Base-by-base conservation (phyloP, 2,329 filamentous ascomycete species). In the Xylaria sp. region DNA sequence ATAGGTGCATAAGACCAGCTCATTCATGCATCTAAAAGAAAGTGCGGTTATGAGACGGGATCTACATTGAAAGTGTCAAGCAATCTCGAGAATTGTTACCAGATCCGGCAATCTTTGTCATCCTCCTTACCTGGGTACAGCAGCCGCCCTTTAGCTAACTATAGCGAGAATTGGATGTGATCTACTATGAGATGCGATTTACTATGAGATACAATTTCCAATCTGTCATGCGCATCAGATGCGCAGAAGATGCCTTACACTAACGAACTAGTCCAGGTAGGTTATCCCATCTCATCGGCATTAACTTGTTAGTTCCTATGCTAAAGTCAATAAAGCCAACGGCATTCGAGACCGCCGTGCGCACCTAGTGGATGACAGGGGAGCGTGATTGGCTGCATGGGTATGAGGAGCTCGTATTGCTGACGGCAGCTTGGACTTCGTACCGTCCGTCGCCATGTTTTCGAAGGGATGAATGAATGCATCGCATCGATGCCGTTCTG, bases 321-420 rank as follows among this genome's bases (percentile, higher is more conserved):
- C 34, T 39, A 10, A 41, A 18, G 18, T 20, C n/a, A 13, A 39
- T 20, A 4, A 30, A 41, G 3, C 58, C 18, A 30, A 36, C n/a
- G n/a, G 8, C 10, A 13, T 5, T 18, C 4, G 13, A 39, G 45
- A 25, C 50, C 32, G 15, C 30, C 41, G 43, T 41, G 28, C 9
- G 50, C 32, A 48, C 23, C 41, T 36, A 34, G 9, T 28, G 36
- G 15, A 15, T 25, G 50, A 57, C 60, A 63, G 56, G 65, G 65
- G 65, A 34, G 48, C 1, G 8, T 60, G 55, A 64, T 67, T 67
- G 60, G 65, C 3, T 46, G 28, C 23, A 25, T 50, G 55, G 48
- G 43, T 30, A 30, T 4, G 32, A 61, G 39, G 39, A 65, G 61
- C 62, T 68, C 66, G 66, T 68, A 65, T 68, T 68, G 61, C 61